Evolutionary conservation across 345 rosid genomes (phyloP).

Genomic region (Isatis tinctoria): DNA sequence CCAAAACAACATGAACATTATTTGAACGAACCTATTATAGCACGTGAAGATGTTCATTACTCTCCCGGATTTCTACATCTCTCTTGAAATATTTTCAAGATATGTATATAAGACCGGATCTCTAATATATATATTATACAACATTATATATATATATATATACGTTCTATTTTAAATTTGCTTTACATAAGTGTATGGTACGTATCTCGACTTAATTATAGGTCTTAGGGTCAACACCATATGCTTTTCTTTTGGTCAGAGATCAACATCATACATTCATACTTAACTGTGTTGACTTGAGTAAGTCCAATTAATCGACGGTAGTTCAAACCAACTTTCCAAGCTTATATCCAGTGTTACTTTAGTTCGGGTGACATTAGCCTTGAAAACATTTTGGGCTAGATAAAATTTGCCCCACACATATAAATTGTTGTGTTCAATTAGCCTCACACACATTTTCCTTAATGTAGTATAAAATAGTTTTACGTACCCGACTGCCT

Average conservation of each 20-base stretch:
- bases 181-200: too few species aligned
- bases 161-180: too few species aligned
- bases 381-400: neutral
- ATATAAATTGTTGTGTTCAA: neutral
- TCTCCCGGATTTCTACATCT: neutral
- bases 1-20: neutral
- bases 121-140: neutral
- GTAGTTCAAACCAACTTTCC: neutral
- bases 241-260: too few species aligned
- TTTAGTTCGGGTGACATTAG: neutral
- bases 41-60: neutral
- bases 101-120: neutral
- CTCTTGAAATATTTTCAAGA: neutral
- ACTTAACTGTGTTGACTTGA: neutral
- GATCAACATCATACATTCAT: neutral
- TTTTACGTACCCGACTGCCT: neutral
- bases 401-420: neutral
- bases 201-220: neutral
- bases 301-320: neutral
- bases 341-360: neutral
- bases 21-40: neutral
- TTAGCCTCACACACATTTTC: neutral
- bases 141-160: too few species aligned
- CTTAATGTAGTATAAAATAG: neutral
- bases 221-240: neutral